Evolutionary conservation across 106 monocot genomes (phyloP), one percentile per base, ranked within the genome.

Genomic region (Dendrobium chrysotoxum): DNA sequence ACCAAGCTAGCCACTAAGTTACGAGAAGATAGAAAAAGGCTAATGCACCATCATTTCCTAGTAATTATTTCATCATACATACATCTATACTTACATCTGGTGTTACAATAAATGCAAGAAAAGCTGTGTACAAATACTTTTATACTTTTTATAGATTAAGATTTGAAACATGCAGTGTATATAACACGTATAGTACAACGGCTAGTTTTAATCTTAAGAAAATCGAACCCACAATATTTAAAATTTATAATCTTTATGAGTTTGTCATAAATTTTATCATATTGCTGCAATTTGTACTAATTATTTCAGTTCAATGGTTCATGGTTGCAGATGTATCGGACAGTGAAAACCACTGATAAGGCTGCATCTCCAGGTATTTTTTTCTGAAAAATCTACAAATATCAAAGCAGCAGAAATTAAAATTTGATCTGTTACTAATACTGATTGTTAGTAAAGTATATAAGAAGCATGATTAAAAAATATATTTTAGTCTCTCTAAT

Each of bases 271-370:
- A 42, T 40, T 74, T 39, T 74, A 12, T 7, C 20, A 41, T 40
- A 40, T 42, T 38, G 50, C 11, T 2, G 50, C 50, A 50, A 50
- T 50, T 50, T 50, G 11, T 3, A 50, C 15, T 70, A 30, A 30
- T 30, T 70, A 30, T 30, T 70, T 70, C 70, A 11, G 21, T 74
- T 12, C 35, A 16, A 41, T 42, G 4, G 40, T 42, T 74, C 74
- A 74, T 74, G 15, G 13, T 13, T 80, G 83, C 80, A 91, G 91
- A 91, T 91, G 91, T 91, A 91, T 79, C 75, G 91, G 17, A 91
- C 91, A 0, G 86, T 91, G 80, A 91, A 91, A 86, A 88, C 78
- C 41, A 91, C 91, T 5, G 88, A 91, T 81, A 86, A 80, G 72
- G 88, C 88, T 30, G 70, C 84, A 72, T 88, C 86, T 82, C 84